These are phyloP conservation scores for Vachellia pachyceras DNA, from an alignment of 306 rosid species.

Conservation along the genomic window DNA sequence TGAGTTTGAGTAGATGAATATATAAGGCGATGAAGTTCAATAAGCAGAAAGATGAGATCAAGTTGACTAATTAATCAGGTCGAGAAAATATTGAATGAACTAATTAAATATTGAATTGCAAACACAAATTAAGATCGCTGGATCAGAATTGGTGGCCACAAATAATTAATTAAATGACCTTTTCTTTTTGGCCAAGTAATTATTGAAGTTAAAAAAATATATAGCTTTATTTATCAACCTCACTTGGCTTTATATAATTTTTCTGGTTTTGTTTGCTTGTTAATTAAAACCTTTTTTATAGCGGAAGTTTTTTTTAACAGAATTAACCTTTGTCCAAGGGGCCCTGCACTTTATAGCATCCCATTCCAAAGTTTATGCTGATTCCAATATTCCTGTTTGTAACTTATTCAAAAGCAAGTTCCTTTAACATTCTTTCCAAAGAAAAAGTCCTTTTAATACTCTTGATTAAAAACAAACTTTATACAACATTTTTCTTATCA, in stretches of 20 bases:
- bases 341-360: slow-evolving; percentile 20
- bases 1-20: background rate
- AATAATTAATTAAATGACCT: background rate
- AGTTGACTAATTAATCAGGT: background rate
- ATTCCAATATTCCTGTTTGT: background rate
- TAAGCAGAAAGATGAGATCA: background rate
- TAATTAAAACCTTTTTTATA: background rate
- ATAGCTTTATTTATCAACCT: slow-evolving; percentile 14
- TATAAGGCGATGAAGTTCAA: background rate
- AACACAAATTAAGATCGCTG: background rate
- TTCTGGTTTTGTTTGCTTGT: background rate
- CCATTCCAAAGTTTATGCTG: background rate
- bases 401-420: background rate
- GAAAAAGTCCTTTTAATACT: background rate
- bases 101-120: background rate
- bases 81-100: background rate
- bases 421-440: no score
- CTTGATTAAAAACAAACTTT: background rate
- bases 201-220: slow-evolving; percentile 1
- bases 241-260: slow-evolving; percentile 1
- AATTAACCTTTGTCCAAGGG: slow-evolving; percentile 20
- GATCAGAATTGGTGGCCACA: background rate
- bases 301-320: no score
- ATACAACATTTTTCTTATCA: background rate
- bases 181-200: background rate